These are phyloP conservation scores for Citrus medica DNA, from an alignment of 345 rosid genomes.

Conservation along the genomic window DNA sequence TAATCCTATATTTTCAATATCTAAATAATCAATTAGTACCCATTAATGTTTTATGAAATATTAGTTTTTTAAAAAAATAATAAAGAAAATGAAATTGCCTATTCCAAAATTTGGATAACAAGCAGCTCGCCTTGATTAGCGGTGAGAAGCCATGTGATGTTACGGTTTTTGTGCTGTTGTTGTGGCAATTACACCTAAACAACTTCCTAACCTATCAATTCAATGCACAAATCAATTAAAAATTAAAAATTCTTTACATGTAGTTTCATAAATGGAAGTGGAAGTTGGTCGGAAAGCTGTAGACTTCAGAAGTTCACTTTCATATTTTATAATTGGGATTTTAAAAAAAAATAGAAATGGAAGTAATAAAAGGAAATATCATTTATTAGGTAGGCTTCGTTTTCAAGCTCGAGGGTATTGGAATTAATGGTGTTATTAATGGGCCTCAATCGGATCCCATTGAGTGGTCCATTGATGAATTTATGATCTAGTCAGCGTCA, in stretches of 20 bases:
- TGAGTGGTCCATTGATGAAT: neutral
- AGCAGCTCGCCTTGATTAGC: constrained; percentile 13
- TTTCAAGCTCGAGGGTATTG: neutral
- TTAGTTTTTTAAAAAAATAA: no score
- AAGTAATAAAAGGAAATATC: neutral
- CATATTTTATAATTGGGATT: no score
- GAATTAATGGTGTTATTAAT: neutral
- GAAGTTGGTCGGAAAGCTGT: neutral
- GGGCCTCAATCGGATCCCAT: neutral
- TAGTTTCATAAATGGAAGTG: neutral
- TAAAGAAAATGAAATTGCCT: neutral
- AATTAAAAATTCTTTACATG: neutral
- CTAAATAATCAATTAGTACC: neutral
- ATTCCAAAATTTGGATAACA: no score
- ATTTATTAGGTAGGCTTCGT: neutral
- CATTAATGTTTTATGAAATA: neutral
- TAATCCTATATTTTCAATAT: neutral
- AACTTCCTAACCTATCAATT: neutral
- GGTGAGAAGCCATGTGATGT: constrained; percentile 8
- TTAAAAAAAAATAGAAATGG: neutral
- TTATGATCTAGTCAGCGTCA: neutral
- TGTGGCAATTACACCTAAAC: neutral
- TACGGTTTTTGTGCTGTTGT: neutral
- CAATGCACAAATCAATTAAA: neutral
- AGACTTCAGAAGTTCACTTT: neutral